Base-by-base conservation (phyloP, 1,284 basidiomycete genomes). In the Cryptococcus hybrid region DNA sequence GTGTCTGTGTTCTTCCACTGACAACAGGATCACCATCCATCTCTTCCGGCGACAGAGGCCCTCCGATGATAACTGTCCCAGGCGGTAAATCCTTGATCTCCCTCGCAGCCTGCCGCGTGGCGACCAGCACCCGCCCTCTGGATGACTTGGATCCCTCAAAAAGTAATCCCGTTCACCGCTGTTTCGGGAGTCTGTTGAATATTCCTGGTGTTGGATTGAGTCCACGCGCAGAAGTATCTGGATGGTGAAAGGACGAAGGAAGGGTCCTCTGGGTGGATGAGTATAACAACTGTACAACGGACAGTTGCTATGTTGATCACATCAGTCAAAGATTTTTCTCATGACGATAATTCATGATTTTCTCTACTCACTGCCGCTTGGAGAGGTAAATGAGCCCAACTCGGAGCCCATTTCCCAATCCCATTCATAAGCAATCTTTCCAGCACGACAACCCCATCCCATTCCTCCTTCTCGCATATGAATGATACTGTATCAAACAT, bases 61-160 rank as follows among this genome's bases (percentile, higher is more conserved):
- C 60, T 15, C 68, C 66, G 38, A 70, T 59, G 38, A 70, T 63
- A 24, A 70, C 51, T 2, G 66, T 68, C 5, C 66, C 66, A 9
- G 60, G 57, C 2, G 68, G 68, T n/a, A 70, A 54, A 52, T 68
- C 68, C 36, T 61, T 61, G 30, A 68, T 55, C 49, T 70, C 68
- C 50, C 59, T 54, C n/a, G 68, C 68, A 0, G 66, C 66, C 49
- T 66, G 52, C 30, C 61, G 62, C 1, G 68, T 67, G 9, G 65
- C 66, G 34, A 70, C 63, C 12, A 68, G 54, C 8, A 68, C 56
- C 7, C 68, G 37, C 67, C 66, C 15, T 57, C 47, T 1, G 65
- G 67, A 34, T 61, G 57, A 7, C 45, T 54, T 4, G 62, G 59
- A 54, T 68, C 63, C 34, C 65, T 63, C 12, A 70, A 51, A 43